Evolutionary conservation across 140 eudicot genomes (phyloP), one percentile per base, ranked within the genome.

Genomic region (Ambrosia hybrid): DNA sequence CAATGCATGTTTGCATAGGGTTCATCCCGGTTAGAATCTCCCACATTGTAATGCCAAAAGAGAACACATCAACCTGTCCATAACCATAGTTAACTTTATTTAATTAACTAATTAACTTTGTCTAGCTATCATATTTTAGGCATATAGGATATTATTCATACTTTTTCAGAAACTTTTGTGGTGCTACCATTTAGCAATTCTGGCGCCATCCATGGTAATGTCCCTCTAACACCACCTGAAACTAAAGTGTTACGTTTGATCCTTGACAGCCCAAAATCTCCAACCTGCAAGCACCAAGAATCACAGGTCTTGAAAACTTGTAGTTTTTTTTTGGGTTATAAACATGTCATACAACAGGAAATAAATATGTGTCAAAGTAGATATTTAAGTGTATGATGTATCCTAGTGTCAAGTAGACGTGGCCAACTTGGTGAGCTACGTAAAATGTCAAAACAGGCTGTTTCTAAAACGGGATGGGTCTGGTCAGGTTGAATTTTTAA

Each of bases 201-300:
- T 8, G 97, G 97, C 52, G 96, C 97, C 96, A 91, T 91, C 97
- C 97, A 91, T 11, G 97, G 97, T 36, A 91, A 85, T 12, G 97
- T 88, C 68, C 97, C 97, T 68, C 97, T 85, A 34, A 91, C 96
- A 9, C 97, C 97, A 59, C 97, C 97, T 2, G 97, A 88, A 51
- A 91, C 97, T 71, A 91, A 81, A 45, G 97, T 91, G 79, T 88
- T 91, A 14, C 93, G 86, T 56, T 91, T 91, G 57, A 91, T 88
- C 74, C 92, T 86, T 7, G 97, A 91, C 46, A 91, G 82, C 45
- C 97, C 97, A 48, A 91, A 91, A 78, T 91, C 97, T 49, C 96
- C 97, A 78, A 91, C 97, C 97, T 91, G 72, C 67, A 74, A 71
- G 72, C 37, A 0, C 48, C 51, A 70, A 61, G 49, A 52, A 57